Base-by-base conservation (phyloP, 805 yeast species). In the Barnettozyma sp. region DNA sequence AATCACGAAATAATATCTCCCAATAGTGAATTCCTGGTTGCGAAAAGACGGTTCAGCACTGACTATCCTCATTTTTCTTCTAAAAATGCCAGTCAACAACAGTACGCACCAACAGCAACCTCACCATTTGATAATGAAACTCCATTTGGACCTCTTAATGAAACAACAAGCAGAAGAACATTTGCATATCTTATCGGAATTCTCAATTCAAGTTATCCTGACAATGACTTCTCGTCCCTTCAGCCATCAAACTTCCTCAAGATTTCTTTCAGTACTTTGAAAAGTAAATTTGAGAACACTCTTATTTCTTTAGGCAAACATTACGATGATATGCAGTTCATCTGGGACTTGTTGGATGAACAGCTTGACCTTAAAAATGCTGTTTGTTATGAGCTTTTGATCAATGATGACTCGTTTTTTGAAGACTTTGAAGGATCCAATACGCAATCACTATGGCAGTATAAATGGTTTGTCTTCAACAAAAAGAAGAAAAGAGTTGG, bases 71-170 rank as follows among this genome's bases (percentile, higher is more conserved):
- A 26, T 18, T 26, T 24, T 22, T 23, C 22, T 19, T 27, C 30
- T 7, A 27, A 24, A 13, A 33, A n/a, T 23, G 22, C 18, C 6
- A 20, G 5, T 16, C n/a, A 34, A 7, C 27, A 16, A 15, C 29
- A 20, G n/a, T 15, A 36, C 2, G 23, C 35, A n/a, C n/a, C n/a
- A n/a, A n/a, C n/a, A n/a, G n/a, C n/a, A 12, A 14, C 39, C 7
- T 41, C 41, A 18, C 42, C 44, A 26, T 45, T 41, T 9, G 45
- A 42, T 19, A 37, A 45, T 9, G 38, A 30, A 0, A 41, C 86
- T 2, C 97, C 97, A 1, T 92, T 92, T 62, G 98, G 98, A 0
- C 95, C 97, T 0, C 67, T 92, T 22, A 82, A 81, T 51, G 81
- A 80, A 48, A 75, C 81, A n/a, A 77, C 92, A 2, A 82, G 94